Evolutionary conservation across 306 rosid genomes (phyloP).

Genomic region (Vigna mungo): DNA sequence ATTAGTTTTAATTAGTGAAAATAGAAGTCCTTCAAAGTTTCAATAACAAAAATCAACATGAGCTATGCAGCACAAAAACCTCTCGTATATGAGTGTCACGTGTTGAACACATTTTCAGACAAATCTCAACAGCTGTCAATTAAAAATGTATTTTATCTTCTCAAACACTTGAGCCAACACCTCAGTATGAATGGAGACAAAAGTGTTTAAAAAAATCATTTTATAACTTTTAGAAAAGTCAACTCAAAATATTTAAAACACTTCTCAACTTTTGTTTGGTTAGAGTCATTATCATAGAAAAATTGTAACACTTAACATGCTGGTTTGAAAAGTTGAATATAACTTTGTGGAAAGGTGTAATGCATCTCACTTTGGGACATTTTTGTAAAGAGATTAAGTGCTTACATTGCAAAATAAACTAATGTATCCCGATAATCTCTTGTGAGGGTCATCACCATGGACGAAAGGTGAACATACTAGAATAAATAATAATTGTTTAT

Average conservation of each 20-base stretch:
- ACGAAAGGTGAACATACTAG: background rate
- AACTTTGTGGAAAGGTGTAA: background rate
- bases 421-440: background rate
- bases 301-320: background rate
- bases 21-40: conserved; percentile 33
- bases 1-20: conserved; percentile 41
- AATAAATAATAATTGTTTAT: background rate
- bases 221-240: background rate
- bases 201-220: background rate
- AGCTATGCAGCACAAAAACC: background rate
- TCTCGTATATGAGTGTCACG: background rate
- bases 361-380: background rate
- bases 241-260: background rate
- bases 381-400: background rate
- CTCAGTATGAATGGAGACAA: background rate
- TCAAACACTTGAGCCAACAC: background rate
- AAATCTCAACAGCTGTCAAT: background rate
- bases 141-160: background rate
- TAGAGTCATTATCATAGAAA: background rate
- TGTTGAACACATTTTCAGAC: background rate
- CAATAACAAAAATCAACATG: conserved; percentile 32
- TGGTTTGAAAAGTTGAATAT: background rate
- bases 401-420: background rate
- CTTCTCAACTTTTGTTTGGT: background rate
- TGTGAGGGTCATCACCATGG: background rate